Percentiles rank a stretch among this genome's conserved stretches.
Evolutionary conservation across 345 rosid genomes (phyloP).

Genomic region (Luvunga scandens): DNA sequence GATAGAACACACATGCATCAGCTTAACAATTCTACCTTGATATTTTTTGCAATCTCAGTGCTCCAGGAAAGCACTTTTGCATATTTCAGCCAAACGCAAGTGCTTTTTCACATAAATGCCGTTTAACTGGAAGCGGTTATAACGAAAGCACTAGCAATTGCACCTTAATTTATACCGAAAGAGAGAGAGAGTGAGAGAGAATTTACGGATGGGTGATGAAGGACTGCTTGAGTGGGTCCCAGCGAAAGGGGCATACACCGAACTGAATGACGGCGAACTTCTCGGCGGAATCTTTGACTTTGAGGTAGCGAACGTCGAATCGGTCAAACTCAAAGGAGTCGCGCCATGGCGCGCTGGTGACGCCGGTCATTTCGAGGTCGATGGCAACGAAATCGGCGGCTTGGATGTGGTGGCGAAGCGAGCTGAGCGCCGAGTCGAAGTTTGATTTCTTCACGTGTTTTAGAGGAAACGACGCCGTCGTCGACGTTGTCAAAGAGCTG

Average conservation of each 20-base stretch:
- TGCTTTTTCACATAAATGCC: no score
- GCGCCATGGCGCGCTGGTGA: slow-evolving; percentile 86
- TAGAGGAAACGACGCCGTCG: slow-evolving; percentile 55
- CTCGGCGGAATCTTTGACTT: slow-evolving; percentile 93
- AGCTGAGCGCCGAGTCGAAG: slow-evolving; percentile 59
- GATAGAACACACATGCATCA: neutral
- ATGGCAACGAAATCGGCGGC: slow-evolving; percentile 90
- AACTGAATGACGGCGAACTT: slow-evolving; percentile 92
- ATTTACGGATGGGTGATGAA: slow-evolving; percentile 67
- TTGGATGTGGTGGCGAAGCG: slow-evolving; percentile 55
- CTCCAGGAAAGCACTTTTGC: neutral
- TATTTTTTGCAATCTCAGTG: neutral
- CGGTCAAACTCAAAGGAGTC: slow-evolving; percentile 84
- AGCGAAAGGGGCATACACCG: slow-evolving; percentile 92
- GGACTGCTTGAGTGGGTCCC: slow-evolving; percentile 66
- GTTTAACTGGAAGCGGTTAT: no score
- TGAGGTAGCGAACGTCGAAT: slow-evolving; percentile 71
- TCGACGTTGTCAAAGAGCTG: slow-evolving; percentile 20
- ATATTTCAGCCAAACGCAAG: neutral
- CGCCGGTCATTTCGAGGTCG: slow-evolving; percentile 94
- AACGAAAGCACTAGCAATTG: neutral
- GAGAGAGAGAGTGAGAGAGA: neutral
- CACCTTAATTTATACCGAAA: neutral
- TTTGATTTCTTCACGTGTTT: slow-evolving; percentile 76
- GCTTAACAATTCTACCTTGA: neutral